phyloP scores from a whole-genome alignment of 257 asterid genomes.

The Solanum tarijense region DNA sequence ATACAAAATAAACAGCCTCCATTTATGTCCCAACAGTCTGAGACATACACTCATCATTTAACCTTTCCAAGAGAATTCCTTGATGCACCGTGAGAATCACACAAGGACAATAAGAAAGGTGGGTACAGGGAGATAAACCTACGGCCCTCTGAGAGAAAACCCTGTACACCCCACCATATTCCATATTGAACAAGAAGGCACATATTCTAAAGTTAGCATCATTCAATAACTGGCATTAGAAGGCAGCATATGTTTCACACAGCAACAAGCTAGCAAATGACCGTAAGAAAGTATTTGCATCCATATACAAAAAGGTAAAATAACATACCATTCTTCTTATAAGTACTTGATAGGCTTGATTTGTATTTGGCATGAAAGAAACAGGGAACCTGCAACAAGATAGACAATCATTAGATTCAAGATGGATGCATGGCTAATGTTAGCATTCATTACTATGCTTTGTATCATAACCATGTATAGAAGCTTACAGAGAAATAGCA shows the following conservation, averaged over 20 bases:
- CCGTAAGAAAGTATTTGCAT: background rate
- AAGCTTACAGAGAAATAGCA: slow-evolving; percentile 83
- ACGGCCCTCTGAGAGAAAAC: background rate
- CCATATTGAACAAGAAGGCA: background rate
- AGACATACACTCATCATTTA: background rate
- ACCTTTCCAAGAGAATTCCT: background rate
- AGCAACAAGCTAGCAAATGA: background rate
- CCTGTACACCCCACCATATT: background rate
- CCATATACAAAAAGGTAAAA: background rate
- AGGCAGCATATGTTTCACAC: background rate
- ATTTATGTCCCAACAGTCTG: background rate
- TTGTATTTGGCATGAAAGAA: slow-evolving; percentile 79
- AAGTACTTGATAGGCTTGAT: slow-evolving; percentile 63
- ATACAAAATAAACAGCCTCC: background rate
- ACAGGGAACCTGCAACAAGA: slow-evolving; percentile 67
- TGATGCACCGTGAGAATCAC: background rate
- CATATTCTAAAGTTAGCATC: background rate
- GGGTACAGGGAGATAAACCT: background rate
- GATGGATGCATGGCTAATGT: background rate
- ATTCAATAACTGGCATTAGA: background rate
- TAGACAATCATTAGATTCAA: background rate
- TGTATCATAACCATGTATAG: background rate
- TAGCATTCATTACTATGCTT: background rate
- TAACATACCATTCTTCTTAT: slow-evolving; percentile 66
- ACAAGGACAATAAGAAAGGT: background rate